Percentiles rank a stretch among this genome's conserved stretches.
phyloP scores from a whole-genome alignment of 495 filamentous ascomycete genomes.

The Penicillium silybi region DNA sequence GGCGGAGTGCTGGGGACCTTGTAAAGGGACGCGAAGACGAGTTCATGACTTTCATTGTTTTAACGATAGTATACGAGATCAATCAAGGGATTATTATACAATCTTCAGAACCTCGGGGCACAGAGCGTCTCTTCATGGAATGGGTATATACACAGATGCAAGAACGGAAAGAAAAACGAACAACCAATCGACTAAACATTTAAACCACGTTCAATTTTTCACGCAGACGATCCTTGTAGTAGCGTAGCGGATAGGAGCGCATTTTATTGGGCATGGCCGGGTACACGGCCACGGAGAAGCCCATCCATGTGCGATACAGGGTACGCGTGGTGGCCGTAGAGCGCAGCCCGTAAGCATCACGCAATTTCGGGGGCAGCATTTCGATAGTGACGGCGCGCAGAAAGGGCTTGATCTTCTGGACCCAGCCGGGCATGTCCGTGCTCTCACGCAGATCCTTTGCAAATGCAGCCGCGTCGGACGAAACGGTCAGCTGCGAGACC shows the following conservation, averaged over 20 bases:
- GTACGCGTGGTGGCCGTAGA: conserved; percentile 29
- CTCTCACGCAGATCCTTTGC: conserved; percentile 27
- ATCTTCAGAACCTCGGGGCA: neutral
- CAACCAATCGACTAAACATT: neutral
- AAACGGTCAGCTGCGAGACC: conserved; percentile 28
- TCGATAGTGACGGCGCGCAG: conserved; percentile 34
- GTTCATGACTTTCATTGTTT: neutral
- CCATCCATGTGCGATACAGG: conserved; percentile 36
- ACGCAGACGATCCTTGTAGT: conserved; percentile 29
- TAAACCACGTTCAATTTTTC: conserved; percentile 29
- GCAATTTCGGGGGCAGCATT: conserved; percentile 36
- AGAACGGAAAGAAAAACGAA: neutral
- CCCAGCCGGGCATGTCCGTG: conserved; percentile 32
- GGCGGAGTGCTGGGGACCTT: conserved; percentile 27
- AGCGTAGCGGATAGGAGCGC: conserved; percentile 28
- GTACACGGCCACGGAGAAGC: conserved; percentile 36
- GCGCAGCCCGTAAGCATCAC: conserved; percentile 38
- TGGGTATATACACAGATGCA: conserved; percentile 13
- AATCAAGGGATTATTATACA: neutral
- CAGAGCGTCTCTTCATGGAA: conserved; percentile 17
- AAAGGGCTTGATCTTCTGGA: conserved; percentile 33
- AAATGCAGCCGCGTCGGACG: conserved; percentile 30
- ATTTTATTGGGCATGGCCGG: conserved; percentile 33
- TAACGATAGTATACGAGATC: conserved; percentile 7
- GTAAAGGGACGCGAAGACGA: neutral